Percentiles rank a stretch among this genome's conserved stretches.
Evolutionary conservation across 179 eudicot genomes (phyloP).

Genomic region (Beta macrorhiza): DNA sequence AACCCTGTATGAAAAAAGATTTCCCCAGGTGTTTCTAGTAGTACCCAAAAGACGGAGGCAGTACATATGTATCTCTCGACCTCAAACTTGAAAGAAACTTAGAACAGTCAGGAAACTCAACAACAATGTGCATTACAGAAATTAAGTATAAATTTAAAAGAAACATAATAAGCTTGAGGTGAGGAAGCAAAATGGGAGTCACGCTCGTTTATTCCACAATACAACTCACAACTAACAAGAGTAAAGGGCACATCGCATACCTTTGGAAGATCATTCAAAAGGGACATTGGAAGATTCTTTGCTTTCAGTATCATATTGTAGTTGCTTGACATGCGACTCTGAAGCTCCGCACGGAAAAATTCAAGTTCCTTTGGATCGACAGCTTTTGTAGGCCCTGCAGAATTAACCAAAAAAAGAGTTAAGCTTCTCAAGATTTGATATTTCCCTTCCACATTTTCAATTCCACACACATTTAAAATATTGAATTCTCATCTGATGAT

Average conservation of each 20-base stretch:
- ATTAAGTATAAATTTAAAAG: not conserved
- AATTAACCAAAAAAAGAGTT: not conserved
- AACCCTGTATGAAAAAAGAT: too few species aligned
- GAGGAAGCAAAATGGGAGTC: not conserved
- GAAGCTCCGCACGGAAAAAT: slow-evolving; percentile 73
- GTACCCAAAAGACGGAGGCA: too few species aligned
- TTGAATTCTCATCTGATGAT: not conserved
- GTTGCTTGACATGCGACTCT: slow-evolving; percentile 58
- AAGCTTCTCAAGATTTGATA: not conserved
- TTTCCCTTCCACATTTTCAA: not conserved
- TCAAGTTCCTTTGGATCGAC: slow-evolving; percentile 71
- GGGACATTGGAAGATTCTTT: slow-evolving; percentile 89
- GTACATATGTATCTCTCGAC: not conserved
- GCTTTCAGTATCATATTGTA: slow-evolving; percentile 76
- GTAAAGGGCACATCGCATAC: slow-evolving; percentile 31
- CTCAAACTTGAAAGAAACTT: slow-evolving; percentile 6
- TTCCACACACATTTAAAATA: not conserved
- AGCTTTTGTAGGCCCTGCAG: slow-evolving; percentile 66
- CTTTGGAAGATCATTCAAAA: slow-evolving; percentile 85
- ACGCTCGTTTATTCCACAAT: not conserved
- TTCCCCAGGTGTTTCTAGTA: too few species aligned
- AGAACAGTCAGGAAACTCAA: not conserved
- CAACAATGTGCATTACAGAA: not conserved
- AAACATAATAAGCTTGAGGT: not conserved
- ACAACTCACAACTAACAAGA: not conserved